Evolutionary conservation across 2,329 filamentous ascomycete genomes (phyloP).

Genomic region (Bipolaris oryzae): DNA sequence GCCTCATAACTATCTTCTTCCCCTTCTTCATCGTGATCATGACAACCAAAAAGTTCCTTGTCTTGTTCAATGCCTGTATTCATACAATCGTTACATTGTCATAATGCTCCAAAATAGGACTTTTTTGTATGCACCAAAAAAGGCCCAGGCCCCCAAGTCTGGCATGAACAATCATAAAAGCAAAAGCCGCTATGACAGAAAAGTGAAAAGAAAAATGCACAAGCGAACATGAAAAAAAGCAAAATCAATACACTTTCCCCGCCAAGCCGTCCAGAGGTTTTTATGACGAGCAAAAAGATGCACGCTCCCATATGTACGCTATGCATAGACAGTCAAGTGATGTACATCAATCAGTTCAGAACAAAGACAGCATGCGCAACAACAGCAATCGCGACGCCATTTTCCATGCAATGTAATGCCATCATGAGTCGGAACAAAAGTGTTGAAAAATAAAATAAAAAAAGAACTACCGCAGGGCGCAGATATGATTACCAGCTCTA

Average conservation of each 20-base stretch:
- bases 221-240: too few species aligned
- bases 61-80: background rate
- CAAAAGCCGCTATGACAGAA: too few species aligned
- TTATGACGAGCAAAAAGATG: background rate
- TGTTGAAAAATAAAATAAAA: slow-evolving; percentile 5
- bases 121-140: background rate
- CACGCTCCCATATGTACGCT: background rate
- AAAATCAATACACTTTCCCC: background rate
- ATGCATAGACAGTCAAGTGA: background rate
- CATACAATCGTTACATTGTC: slow-evolving; percentile 13
- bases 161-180: background rate
- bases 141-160: background rate
- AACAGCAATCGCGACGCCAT: slow-evolving; percentile 44
- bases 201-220: too few species aligned
- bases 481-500: slow-evolving; percentile 11
- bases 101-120: slow-evolving; percentile 8
- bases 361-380: slow-evolving; percentile 6
- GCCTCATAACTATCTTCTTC: too few species aligned
- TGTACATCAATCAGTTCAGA: slow-evolving; percentile 1
- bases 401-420: slow-evolving; percentile 37
- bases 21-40: too few species aligned
- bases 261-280: background rate
- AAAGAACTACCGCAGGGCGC: background rate
- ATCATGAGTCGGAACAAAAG: slow-evolving; percentile 26
- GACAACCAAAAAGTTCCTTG: background rate